phyloP scores from a whole-genome alignment of 768 basidiomycete genomes.

The Pisolithus marmoratus region DNA sequence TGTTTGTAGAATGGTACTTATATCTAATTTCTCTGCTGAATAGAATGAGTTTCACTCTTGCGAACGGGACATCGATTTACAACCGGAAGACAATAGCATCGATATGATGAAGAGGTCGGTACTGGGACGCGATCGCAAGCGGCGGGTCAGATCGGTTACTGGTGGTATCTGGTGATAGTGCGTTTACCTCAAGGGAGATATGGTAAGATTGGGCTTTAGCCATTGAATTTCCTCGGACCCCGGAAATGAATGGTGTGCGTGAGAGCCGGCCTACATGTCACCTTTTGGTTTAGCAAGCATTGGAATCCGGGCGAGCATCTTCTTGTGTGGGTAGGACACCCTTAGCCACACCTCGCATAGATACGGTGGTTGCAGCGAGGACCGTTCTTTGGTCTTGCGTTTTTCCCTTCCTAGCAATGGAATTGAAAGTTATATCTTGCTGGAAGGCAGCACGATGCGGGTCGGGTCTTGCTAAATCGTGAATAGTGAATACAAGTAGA shows the following conservation, averaged over 20 bases:
- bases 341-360: slow-evolving; percentile 25
- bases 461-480: slow-evolving; percentile 45
- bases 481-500: slow-evolving; percentile 33
- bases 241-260: slow-evolving; percentile 75
- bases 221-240: slow-evolving; percentile 43
- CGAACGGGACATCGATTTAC: too few species aligned
- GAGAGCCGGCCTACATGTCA: slow-evolving; percentile 55
- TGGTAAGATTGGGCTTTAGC: neutral
- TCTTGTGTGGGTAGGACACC: neutral
- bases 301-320: slow-evolving; percentile 52
- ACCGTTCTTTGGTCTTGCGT: slow-evolving; percentile 53
- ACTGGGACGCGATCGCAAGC: too few species aligned
- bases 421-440: slow-evolving; percentile 59
- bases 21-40: too few species aligned
- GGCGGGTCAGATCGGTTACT: too few species aligned
- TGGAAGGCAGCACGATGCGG: slow-evolving; percentile 53
- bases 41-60: too few species aligned
- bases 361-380: slow-evolving; percentile 54
- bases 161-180: slow-evolving; percentile 69
- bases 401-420: slow-evolving; percentile 40
- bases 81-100: too few species aligned
- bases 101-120: too few species aligned
- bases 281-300: slow-evolving; percentile 76
- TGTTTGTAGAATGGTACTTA: too few species aligned
- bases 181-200: slow-evolving; percentile 4